phyloP scores from a whole-genome alignment of 2,329 filamentous ascomycete species.

The Coniochaeta sp. region DNA sequence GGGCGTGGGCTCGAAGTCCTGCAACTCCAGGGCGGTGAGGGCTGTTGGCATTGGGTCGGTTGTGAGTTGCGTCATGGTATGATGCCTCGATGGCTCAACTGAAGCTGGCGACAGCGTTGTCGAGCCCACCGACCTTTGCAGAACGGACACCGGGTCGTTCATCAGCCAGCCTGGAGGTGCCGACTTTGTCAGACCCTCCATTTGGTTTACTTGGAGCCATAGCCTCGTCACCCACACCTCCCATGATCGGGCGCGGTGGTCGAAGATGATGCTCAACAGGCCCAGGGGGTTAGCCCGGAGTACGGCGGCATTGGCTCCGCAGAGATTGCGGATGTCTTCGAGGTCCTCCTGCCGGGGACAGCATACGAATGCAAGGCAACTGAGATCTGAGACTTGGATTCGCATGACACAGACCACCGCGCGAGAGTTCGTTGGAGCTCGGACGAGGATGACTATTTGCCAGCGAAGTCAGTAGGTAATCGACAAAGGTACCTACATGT shows the following conservation, averaged over 20 bases:
- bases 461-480: background rate
- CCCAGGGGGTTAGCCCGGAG: background rate
- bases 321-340: background rate
- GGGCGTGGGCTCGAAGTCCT: background rate
- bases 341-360: background rate
- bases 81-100: too few species aligned
- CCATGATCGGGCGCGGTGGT: background rate
- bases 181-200: background rate
- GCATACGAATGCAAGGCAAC: conserved; percentile 1
- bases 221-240: conserved; percentile 2
- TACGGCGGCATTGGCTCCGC: background rate
- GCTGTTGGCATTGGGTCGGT: too few species aligned
- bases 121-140: background rate
- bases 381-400: background rate
- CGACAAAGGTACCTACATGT: too few species aligned
- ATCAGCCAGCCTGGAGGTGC: background rate
- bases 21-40: background rate
- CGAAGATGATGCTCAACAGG: background rate
- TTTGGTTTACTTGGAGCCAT: background rate
- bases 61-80: too few species aligned
- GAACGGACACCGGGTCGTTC: background rate
- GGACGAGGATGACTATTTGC: background rate
- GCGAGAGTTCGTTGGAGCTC: background rate
- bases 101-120: background rate
- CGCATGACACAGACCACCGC: background rate